phyloP scores from a whole-genome alignment of 1,139 yeast genomes.

The Yamadazyma conglobata region DNA sequence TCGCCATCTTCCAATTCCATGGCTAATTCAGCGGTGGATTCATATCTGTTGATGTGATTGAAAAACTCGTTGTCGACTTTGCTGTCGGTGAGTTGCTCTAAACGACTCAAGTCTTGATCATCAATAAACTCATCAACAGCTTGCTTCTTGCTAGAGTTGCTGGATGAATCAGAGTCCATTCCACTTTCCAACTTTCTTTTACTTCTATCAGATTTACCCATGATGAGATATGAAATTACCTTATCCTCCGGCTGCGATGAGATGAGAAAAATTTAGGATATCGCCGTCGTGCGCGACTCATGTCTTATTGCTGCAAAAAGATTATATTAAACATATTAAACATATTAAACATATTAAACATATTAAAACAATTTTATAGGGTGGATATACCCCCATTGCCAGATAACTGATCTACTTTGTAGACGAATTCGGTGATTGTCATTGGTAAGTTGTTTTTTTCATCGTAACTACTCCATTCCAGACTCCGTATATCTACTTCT shows the following conservation, averaged over 20 bases:
- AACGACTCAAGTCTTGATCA: conserved; percentile 2
- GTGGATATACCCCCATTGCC: conserved; percentile 3
- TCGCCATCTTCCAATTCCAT: conserved; percentile 58
- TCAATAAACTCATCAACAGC: conserved; percentile 8
- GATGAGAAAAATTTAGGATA: conserved; percentile 1
- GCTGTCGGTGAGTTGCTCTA: conserved; percentile 5
- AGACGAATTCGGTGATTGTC: conserved; percentile 62
- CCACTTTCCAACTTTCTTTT: conserved; percentile 9
- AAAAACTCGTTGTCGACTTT: conserved; percentile 47
- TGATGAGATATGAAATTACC: conserved; percentile 3
- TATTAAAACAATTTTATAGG: too few relatives aligned
- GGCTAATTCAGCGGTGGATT: conserved; percentile 76
- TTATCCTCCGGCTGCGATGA: conserved; percentile 7
- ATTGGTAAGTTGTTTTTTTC: conserved; percentile 75
- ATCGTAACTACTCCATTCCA: conserved; percentile 90
- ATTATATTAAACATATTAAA: background rate
- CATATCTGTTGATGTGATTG: conserved; percentile 50
- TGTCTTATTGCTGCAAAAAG: background rate
- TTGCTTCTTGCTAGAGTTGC: conserved; percentile 4
- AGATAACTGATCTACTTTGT: conserved; percentile 25
- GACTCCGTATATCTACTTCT: conserved; percentile 65
- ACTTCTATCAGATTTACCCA: conserved; percentile 11
- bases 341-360: too few relatives aligned
- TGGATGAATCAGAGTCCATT: conserved; percentile 1
- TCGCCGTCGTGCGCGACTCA: too few relatives aligned